Conservation (phyloP, 345 rosid species). For the Hypericum perforatum region DNA sequence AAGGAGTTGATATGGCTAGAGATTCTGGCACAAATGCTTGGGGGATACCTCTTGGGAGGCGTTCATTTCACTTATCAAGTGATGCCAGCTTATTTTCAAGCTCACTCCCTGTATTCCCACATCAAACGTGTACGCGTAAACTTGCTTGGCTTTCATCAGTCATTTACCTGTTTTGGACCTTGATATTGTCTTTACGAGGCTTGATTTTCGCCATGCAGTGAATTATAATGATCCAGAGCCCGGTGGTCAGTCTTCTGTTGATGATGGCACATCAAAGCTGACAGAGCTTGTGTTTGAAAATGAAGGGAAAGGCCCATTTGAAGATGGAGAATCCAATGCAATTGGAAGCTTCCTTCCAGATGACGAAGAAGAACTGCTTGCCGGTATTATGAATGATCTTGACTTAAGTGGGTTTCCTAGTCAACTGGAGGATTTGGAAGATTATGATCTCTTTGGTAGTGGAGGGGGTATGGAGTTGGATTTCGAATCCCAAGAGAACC, state of each 20-base stretch:
- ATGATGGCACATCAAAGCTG: constrained; percentile 28
- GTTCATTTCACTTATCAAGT: constrained; percentile 12
- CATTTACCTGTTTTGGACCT: no score
- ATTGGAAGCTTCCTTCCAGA: constrained; percentile 47
- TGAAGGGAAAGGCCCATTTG: constrained; percentile 23
- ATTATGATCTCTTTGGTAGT: constrained; percentile 57
- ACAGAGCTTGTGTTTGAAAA: constrained; percentile 17
- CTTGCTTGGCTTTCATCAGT: no score
- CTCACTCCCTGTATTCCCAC: no score
- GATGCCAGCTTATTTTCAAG: no score
- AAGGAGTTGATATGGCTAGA: constrained; percentile 22
- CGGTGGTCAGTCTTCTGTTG: constrained; percentile 24
- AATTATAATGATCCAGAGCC: constrained; percentile 27
- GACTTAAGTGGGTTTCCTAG: constrained; percentile 46
- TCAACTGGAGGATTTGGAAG: constrained; percentile 57
- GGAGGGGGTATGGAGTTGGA: constrained; percentile 79
- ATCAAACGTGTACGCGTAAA: no score
- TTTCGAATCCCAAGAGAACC: constrained; percentile 34
- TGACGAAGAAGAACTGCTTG: constrained; percentile 59
- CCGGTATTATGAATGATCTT: constrained; percentile 62
- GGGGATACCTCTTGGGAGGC: constrained; percentile 36
- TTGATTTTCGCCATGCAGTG: constrained; percentile 30
- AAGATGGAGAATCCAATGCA: constrained; percentile 30
- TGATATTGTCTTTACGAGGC: no score
- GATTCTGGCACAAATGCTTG: constrained; percentile 35